Evolutionary conservation across 495 filamentous ascomycete genomes (phyloP).

Genomic region (Daldinia decipiens): DNA sequence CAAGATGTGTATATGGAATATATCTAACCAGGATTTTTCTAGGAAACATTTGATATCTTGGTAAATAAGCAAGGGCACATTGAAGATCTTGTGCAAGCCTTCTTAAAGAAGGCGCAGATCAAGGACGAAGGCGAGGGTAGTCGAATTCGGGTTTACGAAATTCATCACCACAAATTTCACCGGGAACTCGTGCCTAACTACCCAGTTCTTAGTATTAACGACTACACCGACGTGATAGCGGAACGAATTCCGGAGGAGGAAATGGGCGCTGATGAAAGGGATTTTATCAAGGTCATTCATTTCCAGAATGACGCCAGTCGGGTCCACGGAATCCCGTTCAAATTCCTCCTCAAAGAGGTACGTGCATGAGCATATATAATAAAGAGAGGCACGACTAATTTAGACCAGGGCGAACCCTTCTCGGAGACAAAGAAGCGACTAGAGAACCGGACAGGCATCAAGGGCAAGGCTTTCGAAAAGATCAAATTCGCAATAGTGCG

Average conservation of each 20-base stretch:
- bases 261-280: constrained; percentile 62
- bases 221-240: constrained; percentile 85
- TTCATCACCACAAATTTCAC: constrained; percentile 78
- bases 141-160: constrained; percentile 79
- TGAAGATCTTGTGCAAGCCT: constrained; percentile 73
- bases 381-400: constrained; percentile 29
- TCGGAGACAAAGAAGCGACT: constrained; percentile 90
- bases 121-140: constrained; percentile 74
- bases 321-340: constrained; percentile 83
- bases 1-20: background rate
- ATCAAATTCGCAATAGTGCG: constrained; percentile 92
- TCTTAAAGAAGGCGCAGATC: constrained; percentile 83
- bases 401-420: constrained; percentile 80
- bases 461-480: constrained; percentile 98
- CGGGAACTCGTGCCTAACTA: constrained; percentile 73
- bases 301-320: constrained; percentile 88
- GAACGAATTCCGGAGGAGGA: constrained; percentile 87
- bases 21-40: constrained; percentile 43
- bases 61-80: constrained; percentile 84
- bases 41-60: constrained; percentile 81
- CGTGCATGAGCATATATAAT: constrained; percentile 41
- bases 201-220: constrained; percentile 76
- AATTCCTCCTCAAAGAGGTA: constrained; percentile 86
- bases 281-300: constrained; percentile 83
- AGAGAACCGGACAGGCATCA: constrained; percentile 89